These are phyloP conservation scores for Hibiscus mutabilis DNA, from an alignment of 345 rosid genomes.

Conservation along the genomic window DNA sequence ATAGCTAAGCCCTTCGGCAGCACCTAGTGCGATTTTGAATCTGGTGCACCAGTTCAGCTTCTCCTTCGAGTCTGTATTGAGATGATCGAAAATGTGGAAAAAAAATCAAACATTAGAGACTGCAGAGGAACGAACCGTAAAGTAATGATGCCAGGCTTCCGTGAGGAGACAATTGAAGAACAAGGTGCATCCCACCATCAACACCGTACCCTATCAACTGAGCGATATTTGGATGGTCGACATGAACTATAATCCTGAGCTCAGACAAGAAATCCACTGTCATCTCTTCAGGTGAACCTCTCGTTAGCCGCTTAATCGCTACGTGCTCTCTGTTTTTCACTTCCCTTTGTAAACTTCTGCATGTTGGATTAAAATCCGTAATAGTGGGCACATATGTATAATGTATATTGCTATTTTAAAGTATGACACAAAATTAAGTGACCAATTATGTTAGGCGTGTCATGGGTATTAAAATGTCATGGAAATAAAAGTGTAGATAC, in stretches of 20 bases:
- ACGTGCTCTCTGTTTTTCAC: constrained; percentile 55
- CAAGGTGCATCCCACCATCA: constrained; percentile 94
- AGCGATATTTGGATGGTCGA: constrained; percentile 85
- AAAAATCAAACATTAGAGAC: neutral
- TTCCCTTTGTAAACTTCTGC: constrained; percentile 76
- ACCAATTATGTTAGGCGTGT: too few relatives aligned
- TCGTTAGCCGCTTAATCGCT: constrained; percentile 66
- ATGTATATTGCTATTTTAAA: too few relatives aligned
- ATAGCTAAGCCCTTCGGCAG: constrained; percentile 70
- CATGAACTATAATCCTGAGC: constrained; percentile 88
- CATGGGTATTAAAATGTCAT: too few relatives aligned
- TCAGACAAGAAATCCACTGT: constrained; percentile 78
- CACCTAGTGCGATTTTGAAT: constrained; percentile 10
- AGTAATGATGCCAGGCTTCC: constrained; percentile 85
- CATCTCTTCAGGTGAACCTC: constrained; percentile 85
- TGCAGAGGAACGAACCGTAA: constrained; percentile 41
- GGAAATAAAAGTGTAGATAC: too few relatives aligned
- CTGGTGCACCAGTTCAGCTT: neutral
- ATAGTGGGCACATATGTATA: too few relatives aligned
- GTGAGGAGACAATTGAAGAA: constrained; percentile 76
- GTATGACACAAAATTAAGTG: too few relatives aligned
- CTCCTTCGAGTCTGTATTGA: neutral
- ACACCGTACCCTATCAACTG: constrained; percentile 79
- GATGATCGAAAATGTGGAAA: neutral
- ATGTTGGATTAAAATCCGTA: too few relatives aligned